A percentile compares a stretch with the other conserved stretches of the same genome.
phyloP scores from a whole-genome alignment of 164 flowering plant genomes.

The Macadamia tetraphylla region DNA sequence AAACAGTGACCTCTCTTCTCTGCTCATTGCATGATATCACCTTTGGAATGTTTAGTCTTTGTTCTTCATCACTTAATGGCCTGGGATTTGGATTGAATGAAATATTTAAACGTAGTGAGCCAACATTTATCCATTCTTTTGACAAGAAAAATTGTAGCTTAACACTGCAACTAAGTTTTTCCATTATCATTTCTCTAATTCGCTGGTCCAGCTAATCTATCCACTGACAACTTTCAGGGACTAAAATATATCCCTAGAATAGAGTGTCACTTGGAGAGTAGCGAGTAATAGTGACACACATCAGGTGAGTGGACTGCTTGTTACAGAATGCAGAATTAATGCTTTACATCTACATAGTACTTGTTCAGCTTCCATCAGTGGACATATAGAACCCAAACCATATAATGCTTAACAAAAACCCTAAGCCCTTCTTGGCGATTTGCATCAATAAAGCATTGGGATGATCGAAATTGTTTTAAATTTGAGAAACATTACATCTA shows the following conservation, averaged over 20 bases:
- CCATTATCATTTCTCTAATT: not conserved
- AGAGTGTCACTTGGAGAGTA: too few relatives aligned
- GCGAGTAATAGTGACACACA: not conserved
- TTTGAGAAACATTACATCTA: too few relatives aligned
- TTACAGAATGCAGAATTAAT: not conserved
- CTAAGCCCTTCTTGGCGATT: too few relatives aligned
- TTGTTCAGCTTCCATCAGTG: not conserved
- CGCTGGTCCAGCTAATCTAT: not conserved
- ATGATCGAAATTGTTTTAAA: too few relatives aligned
- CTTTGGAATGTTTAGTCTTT: constrained; percentile 42
- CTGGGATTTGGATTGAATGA: constrained; percentile 20
- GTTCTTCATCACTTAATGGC: constrained; percentile 75
- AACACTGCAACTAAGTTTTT: too few relatives aligned
- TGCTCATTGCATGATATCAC: constrained; percentile 67
- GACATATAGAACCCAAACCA: not conserved
- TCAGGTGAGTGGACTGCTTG: not conserved
- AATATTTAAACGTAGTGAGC: not conserved
- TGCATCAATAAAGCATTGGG: too few relatives aligned
- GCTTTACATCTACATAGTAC: not conserved
- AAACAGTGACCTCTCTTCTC: constrained; percentile 56
- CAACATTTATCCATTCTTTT: not conserved
- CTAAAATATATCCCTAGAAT: not conserved
- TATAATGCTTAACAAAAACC: too few relatives aligned
- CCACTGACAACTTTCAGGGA: not conserved
- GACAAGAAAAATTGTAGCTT: not conserved